Percentiles rank a stretch among this genome's conserved stretches.
Evolutionary conservation across 768 basidiomycete genomes (phyloP).

Genomic region (Terana coerulea): DNA sequence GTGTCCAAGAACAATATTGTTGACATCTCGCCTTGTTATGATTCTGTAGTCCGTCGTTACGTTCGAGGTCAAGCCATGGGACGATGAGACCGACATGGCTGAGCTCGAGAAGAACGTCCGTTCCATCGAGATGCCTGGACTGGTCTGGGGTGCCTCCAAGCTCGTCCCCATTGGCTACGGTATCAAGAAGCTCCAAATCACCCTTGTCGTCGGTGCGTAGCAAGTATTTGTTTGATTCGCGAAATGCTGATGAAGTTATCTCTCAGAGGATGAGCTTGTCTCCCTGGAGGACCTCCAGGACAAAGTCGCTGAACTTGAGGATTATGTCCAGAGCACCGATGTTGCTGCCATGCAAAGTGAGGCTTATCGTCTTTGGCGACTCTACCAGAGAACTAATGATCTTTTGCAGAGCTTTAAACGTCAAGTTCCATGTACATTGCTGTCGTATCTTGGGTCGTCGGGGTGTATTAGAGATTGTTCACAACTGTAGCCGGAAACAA

Average conservation of each 20-base stretch:
- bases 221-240: slow-evolving; percentile 42
- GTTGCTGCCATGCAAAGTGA: slow-evolving; percentile 92
- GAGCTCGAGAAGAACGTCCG: slow-evolving; percentile 82
- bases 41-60: slow-evolving; percentile 88
- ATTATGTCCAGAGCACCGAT: slow-evolving; percentile 89
- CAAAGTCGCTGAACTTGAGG: slow-evolving; percentile 78
- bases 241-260: slow-evolving; percentile 12
- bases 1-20: slow-evolving; percentile 3
- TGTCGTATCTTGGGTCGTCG: not conserved
- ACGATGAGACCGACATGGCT: slow-evolving; percentile 97
- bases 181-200: slow-evolving; percentile 88
- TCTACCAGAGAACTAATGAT: not conserved
- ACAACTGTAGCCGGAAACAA: slow-evolving; percentile 1
- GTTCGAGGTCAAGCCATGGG: slow-evolving; percentile 98
- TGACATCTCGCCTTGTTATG: not conserved
- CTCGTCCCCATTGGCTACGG: slow-evolving; percentile 90
- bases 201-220: slow-evolving; percentile 43
- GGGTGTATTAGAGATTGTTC: not conserved
- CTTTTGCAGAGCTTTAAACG: slow-evolving; percentile 9
- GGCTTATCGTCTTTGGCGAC: slow-evolving; percentile 12
- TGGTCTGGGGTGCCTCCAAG: slow-evolving; percentile 95
- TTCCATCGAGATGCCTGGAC: slow-evolving; percentile 82
- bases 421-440: not conserved
- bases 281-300: slow-evolving; percentile 94
- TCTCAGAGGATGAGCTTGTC: slow-evolving; percentile 89